phyloP scores from a whole-genome alignment of 2,329 filamentous ascomycete species.

The Pezicula neosporulosa region DNA sequence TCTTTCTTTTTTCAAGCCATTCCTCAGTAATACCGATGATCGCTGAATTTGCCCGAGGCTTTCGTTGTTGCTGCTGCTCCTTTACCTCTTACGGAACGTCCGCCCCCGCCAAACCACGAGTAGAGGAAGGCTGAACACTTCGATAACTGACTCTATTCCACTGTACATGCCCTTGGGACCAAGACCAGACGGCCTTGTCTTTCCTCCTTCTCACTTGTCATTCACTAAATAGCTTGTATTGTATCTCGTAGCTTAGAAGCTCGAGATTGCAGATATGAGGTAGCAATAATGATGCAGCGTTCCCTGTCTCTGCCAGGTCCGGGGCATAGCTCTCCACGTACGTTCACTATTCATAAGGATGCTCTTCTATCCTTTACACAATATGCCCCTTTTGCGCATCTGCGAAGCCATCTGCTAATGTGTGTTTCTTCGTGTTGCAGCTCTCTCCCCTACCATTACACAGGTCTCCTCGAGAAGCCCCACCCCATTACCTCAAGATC shows the following conservation, averaged over 20 bases:
- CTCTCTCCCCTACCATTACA: conserved; percentile 47
- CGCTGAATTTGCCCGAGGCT: background rate
- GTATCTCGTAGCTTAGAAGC: conserved; percentile 23
- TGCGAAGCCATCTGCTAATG: conserved; percentile 9
- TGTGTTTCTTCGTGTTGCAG: conserved; percentile 27
- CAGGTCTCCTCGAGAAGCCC: conserved; percentile 50
- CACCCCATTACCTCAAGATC: conserved; percentile 50
- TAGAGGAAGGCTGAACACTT: background rate
- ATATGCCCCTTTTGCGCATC: background rate
- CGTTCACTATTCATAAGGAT: conserved; percentile 11
- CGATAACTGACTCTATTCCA: too few relatives aligned
- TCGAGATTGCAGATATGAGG: conserved; percentile 28
- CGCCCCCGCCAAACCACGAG: background rate
- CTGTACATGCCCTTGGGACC: background rate
- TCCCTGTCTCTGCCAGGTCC: conserved; percentile 31
- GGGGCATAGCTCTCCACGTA: conserved; percentile 31
- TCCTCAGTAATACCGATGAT: background rate
- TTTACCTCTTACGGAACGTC: background rate
- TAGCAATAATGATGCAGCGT: conserved; percentile 30
- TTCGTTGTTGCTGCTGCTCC: background rate
- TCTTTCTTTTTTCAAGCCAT: background rate
- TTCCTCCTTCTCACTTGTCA: background rate
- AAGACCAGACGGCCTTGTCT: background rate
- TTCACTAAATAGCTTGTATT: conserved; percentile 8
- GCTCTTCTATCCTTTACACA: background rate